phyloP scores from a whole-genome alignment of 768 basidiomycete species.

The Suillus americanus region DNA sequence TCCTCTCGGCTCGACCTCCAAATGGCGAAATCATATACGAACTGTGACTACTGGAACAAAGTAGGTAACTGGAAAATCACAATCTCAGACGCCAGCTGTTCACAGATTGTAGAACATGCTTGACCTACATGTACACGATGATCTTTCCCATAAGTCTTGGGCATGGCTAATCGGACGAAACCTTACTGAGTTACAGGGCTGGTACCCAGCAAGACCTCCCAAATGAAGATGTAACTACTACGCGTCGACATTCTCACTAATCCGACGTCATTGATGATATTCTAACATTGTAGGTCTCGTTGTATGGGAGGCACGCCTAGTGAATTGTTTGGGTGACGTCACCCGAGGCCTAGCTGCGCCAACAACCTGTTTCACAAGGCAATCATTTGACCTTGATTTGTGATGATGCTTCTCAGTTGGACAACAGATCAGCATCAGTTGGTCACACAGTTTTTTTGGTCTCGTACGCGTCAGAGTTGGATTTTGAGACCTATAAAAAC shows the following conservation, averaged over 20 bases:
- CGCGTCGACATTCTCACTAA: background rate
- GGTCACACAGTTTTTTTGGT: too few species aligned
- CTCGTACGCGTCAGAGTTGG: background rate
- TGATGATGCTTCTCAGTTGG: background rate
- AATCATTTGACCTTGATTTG: background rate
- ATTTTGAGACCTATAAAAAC: constrained; percentile 2
- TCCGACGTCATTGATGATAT: background rate
- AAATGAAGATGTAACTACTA: background rate
- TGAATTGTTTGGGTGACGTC: background rate
- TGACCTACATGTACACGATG: background rate
- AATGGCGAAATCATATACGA: background rate
- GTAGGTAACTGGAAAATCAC: background rate
- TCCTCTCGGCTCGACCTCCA: background rate
- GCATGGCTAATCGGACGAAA: background rate
- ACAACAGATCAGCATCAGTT: background rate
- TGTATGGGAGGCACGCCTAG: background rate
- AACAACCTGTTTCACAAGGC: background rate
- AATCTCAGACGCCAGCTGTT: background rate
- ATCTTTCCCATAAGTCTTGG: background rate
- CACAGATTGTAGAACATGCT: background rate
- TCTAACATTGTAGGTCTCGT: background rate
- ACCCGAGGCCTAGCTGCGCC: background rate
- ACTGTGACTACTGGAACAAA: background rate
- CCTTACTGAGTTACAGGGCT: background rate
- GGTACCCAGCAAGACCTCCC: background rate